Evolutionary conservation across 768 basidiomycete species (phyloP).

Genomic region (Boletus vermiculosoides): DNA sequence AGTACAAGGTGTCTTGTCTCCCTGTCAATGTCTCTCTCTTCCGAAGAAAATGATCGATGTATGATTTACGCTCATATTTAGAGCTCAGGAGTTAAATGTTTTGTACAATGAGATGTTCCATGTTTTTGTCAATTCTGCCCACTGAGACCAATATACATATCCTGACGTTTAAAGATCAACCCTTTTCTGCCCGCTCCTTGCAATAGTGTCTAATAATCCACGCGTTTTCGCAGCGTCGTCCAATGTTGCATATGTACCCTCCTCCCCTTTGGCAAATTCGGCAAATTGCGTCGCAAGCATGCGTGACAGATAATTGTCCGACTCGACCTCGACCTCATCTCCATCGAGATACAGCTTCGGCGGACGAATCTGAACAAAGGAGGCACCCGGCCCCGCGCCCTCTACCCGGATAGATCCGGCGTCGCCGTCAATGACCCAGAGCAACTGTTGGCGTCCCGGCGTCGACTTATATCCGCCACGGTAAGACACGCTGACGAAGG

Average conservation of each 20-base stretch:
- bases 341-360: not conserved
- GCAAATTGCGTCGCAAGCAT: not conserved
- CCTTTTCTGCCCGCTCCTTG: not conserved
- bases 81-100: too few relatives aligned
- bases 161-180: not conserved
- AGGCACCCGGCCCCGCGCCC: not conserved
- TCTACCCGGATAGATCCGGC: not conserved
- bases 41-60: not conserved
- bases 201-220: not conserved
- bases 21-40: not conserved
- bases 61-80: not conserved
- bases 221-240: slow-evolving; percentile 10
- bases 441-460: not conserved
- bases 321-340: not conserved
- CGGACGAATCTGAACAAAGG: not conserved
- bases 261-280: not conserved
- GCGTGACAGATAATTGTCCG: not conserved
- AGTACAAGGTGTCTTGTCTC: slow-evolving; percentile 1
- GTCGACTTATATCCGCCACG: not conserved
- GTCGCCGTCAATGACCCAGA: not conserved
- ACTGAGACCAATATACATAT: not conserved
- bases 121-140: not conserved
- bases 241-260: not conserved
- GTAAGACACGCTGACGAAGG: not conserved
- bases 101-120: not conserved